Percentiles rank a stretch among this genome's conserved stretches.
Evolutionary conservation across 164 flowering plant genomes (phyloP).

Genomic region (Piper betle): DNA sequence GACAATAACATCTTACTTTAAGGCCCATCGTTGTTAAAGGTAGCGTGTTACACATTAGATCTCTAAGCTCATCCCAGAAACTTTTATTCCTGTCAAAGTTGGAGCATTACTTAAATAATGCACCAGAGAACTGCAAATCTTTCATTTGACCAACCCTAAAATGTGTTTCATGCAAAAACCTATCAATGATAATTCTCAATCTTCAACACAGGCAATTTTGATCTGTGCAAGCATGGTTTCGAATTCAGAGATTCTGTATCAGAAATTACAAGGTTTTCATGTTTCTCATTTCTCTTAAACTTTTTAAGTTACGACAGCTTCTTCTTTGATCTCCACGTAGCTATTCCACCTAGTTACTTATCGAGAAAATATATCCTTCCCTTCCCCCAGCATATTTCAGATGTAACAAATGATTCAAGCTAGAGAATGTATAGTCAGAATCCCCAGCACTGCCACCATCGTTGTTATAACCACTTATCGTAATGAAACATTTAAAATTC

Average conservation of each 20-base stretch:
- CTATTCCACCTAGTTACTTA: background rate
- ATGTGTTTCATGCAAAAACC: too few relatives aligned
- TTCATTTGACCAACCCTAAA: background rate
- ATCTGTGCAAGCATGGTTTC: background rate
- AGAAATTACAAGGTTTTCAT: background rate
- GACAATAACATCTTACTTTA: conserved; percentile 32
- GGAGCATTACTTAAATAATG: background rate
- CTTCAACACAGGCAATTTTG: too few relatives aligned
- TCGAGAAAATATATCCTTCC: background rate
- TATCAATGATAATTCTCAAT: too few relatives aligned
- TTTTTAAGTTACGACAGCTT: too few relatives aligned
- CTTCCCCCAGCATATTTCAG: background rate
- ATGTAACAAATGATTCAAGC: too few relatives aligned
- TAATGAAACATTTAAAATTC: too few relatives aligned
- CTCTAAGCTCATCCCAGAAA: conserved; percentile 28
- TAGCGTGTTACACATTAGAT: conserved; percentile 42
- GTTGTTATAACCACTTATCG: too few relatives aligned
- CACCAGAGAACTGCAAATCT: background rate
- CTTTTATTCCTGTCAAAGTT: conserved; percentile 43
- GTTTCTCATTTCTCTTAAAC: background rate
- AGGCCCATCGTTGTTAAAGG: conserved; percentile 51
- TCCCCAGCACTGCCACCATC: too few relatives aligned
- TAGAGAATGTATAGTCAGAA: too few relatives aligned
- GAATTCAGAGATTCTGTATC: background rate
- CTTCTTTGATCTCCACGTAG: background rate